A percentile compares a stretch with the other conserved stretches of the same genome.
These are phyloP conservation scores for Paraphoma chrysanthemicola DNA, from an alignment of 2,329 filamentous ascomycete genomes.

Conservation along the genomic window DNA sequence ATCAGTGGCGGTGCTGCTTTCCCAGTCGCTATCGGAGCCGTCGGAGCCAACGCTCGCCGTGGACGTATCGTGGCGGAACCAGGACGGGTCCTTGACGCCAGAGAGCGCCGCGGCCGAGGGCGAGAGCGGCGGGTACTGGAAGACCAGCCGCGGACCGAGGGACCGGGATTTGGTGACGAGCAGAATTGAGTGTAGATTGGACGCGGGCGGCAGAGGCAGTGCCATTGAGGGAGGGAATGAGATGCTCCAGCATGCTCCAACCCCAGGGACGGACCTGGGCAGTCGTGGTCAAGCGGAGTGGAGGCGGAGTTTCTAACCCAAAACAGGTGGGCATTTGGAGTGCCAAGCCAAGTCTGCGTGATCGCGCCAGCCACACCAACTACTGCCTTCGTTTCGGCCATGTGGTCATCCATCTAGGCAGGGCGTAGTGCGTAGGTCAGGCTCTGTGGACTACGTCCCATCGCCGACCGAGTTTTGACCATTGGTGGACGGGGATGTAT, in stretches of 20 bases:
- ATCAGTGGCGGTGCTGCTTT: constrained; percentile 44
- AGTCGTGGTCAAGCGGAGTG: constrained; percentile 6
- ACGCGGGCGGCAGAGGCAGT: constrained; percentile 39
- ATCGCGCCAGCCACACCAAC: too few relatives aligned
- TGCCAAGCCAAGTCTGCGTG: too few relatives aligned
- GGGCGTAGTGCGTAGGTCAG: too few relatives aligned
- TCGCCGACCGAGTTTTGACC: too few relatives aligned
- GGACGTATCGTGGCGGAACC: constrained; percentile 47
- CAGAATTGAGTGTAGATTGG: constrained; percentile 49
- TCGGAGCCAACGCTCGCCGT: constrained; percentile 43
- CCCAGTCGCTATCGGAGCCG: constrained; percentile 47
- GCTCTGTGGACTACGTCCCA: too few relatives aligned
- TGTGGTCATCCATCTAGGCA: too few relatives aligned
- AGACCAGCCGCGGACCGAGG: constrained; percentile 49
- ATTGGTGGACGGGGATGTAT: too few relatives aligned
- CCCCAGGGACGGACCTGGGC: constrained; percentile 5
- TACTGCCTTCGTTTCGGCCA: too few relatives aligned
- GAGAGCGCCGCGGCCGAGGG: constrained; percentile 44
- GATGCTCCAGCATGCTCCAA: not conserved
- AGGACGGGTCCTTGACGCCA: constrained; percentile 40
- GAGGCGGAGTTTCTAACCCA: constrained; percentile 26
- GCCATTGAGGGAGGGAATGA: constrained; percentile 24
- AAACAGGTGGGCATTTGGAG: not conserved
- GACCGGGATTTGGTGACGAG: constrained; percentile 49
- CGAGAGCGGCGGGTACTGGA: constrained; percentile 51